Conservation (phyloP, 805 yeast species). For the Pichia phayaonensis region DNA sequence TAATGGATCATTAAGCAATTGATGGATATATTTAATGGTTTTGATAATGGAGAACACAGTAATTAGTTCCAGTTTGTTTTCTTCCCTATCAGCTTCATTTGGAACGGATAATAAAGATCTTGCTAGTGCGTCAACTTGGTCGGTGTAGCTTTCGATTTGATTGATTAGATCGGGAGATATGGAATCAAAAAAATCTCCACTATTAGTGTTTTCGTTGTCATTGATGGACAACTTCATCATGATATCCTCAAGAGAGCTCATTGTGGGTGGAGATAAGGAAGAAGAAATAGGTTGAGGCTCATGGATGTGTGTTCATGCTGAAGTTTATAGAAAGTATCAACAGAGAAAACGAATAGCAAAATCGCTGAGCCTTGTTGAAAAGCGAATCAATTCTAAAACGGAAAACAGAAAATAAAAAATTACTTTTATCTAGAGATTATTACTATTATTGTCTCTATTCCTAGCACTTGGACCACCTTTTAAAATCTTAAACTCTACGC, state of each 20-base stretch:
- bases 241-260: not conserved
- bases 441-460: too few species aligned
- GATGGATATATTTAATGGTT: slow-evolving; percentile 11
- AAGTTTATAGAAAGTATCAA: too few species aligned
- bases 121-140: not conserved
- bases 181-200: too few species aligned
- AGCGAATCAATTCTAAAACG: not conserved
- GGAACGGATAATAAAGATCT: not conserved
- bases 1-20: slow-evolving; percentile 7
- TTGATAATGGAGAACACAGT: slow-evolving; percentile 21
- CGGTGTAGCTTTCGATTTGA: not conserved
- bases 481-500: too few species aligned
- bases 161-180: not conserved
- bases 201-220: not conserved
- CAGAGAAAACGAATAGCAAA: not conserved
- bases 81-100: slow-evolving; percentile 4
- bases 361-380: not conserved
- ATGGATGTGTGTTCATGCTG: not conserved
- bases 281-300: not conserved
- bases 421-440: too few species aligned
- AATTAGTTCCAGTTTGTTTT: slow-evolving; percentile 20
- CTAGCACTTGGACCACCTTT: too few species aligned
- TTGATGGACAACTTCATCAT: not conserved
- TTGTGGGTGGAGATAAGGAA: not conserved
- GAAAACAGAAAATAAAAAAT: not conserved